A percentile compares a stretch with the other conserved stretches of the same genome.
phyloP scores from a whole-genome alignment of 192 early-diverging fungal species.

The Backusella sp. region DNA sequence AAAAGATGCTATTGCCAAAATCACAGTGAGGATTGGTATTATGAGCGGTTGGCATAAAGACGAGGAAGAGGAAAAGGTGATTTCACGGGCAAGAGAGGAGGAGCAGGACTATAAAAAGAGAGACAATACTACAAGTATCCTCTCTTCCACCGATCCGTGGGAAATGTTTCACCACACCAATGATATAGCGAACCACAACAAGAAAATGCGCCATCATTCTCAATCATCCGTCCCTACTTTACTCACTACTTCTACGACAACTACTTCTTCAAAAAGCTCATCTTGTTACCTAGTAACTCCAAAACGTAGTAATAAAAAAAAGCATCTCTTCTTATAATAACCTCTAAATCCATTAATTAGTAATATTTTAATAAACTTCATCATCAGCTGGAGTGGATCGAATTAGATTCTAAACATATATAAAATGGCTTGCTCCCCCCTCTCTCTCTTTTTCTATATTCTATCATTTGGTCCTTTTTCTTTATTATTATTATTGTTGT shows the following conservation, averaged over 20 bases:
- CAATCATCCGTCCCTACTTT: slow-evolving; percentile 13
- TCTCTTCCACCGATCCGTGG: slow-evolving; percentile 5
- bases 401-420: not conserved
- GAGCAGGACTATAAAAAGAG: slow-evolving; percentile 1
- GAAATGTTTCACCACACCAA: slow-evolving; percentile 11
- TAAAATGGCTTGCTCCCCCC: no score
- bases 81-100: not conserved
- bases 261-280: slow-evolving; percentile 3
- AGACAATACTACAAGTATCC: not conserved
- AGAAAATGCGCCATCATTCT: slow-evolving; percentile 20
- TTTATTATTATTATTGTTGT: not conserved
- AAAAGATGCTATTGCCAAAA: slow-evolving; percentile 20
- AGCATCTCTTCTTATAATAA: not conserved
- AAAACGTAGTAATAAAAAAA: not conserved
- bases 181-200: not conserved
- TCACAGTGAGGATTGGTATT: slow-evolving; percentile 28
- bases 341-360: not conserved
- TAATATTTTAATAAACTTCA: not conserved
- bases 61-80: not conserved
- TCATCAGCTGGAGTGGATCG: not conserved
- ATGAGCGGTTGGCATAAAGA: slow-evolving; percentile 34
- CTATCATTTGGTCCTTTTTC: not conserved
- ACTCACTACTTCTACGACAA: slow-evolving; percentile 7
- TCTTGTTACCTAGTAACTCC: slow-evolving; percentile 1
- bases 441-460: not conserved